Base-by-base conservation (phyloP, 140 eudicot genomes). In the Erigeron philadelphicus region DNA sequence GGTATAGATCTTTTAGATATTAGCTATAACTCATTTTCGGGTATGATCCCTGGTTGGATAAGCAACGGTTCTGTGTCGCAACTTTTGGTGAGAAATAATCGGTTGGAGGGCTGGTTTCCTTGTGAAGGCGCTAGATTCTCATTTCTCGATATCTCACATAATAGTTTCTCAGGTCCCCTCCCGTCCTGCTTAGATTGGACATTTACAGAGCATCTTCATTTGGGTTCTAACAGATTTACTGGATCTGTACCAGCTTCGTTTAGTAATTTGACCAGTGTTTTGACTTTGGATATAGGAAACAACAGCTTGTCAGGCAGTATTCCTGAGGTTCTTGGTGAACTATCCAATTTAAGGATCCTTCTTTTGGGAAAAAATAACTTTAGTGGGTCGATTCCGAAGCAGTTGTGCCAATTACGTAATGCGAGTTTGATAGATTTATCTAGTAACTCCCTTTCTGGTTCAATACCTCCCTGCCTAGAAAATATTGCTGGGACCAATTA, bases 381-480 rank as follows among this genome's bases (percentile, higher is more conserved):
- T 1, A 65, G 2, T 11, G 84, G 84, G 44, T 45, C 44, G 41
- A 75, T 80, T 59, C 84, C 82, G 0, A 67, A 15, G 4, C 70
- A 72, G 16, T 11, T 76, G 69, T 81, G 82, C 42, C 13, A 60
- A 7, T 45, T 72, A 62, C 25, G 5, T 13, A 17, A 23, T 52
- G 23, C 50, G 11, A 70, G 38, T 59, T 18, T 80, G 60, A 7
- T 75, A 18, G 84, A 80, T 49, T 31, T 80, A n/a, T 75, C 84
- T 0, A 9, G 15, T 25, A 80, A 80, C 57, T 53, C 16, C 8
- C 55, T 75, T 35, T 49, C 64, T 11, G 78, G 81, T 11, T 41
- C 66, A 17, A 80, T 80, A 64, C 81, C 85, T 5, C 41, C 23
- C 11, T 81, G 85, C 65, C 43, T 81, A 8, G 53, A 49, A 23